Evolutionary conservation across 495 filamentous ascomycete species (phyloP), one percentile per base, ranked within the genome.

Genomic region (Tuber umbilicatum): DNA sequence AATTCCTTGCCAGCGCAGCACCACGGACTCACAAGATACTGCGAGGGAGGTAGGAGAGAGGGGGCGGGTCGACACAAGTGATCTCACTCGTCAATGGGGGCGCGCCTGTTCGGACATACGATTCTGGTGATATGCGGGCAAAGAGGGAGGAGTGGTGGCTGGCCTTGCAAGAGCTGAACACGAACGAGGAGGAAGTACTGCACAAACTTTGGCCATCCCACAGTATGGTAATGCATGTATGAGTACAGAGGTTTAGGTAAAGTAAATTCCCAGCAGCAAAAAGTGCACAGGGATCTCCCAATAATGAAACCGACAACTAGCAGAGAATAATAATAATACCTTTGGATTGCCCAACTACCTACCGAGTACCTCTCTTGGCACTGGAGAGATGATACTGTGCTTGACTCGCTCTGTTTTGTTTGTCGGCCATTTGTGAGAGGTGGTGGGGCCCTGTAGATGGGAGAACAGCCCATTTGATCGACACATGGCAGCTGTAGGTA

Each of bases 311-410:
- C 2, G 27, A 64, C 55, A 17, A 16, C 27, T 14, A 64, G 55
- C 27, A 19, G 55, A 64, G 55, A 64, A 64, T 14, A 64, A 64
- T 64, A 64, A 64, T 14, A 64, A 64, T 64, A 64, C 55, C 55
- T 64, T 64, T 64, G 55, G 55, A 64, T 35, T 64, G 12, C 27
- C 55, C 55, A 64, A 31, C 27, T 64, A 31, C 55, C 27, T 64
- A 64, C 27, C n/a, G n/a, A 60, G 50, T 31, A 14, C 23, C 55
- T 35, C 55, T 31, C 55, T 35, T 35, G 19, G 35, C 27, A 64
- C 4, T n/a, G 27, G 14, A 27, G 55, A 7, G 55, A 27, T 35
- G 55, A 64, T 27, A 35, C 27, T n/a, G n/a, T n/a, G n/a, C n/a
- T 64, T 19, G 55, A 35, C 55, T 35, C 55, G 27, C 27, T 35